Conservation (phyloP, 1,284 basidiomycete genomes). For the Fereydounia khargensis region DNA sequence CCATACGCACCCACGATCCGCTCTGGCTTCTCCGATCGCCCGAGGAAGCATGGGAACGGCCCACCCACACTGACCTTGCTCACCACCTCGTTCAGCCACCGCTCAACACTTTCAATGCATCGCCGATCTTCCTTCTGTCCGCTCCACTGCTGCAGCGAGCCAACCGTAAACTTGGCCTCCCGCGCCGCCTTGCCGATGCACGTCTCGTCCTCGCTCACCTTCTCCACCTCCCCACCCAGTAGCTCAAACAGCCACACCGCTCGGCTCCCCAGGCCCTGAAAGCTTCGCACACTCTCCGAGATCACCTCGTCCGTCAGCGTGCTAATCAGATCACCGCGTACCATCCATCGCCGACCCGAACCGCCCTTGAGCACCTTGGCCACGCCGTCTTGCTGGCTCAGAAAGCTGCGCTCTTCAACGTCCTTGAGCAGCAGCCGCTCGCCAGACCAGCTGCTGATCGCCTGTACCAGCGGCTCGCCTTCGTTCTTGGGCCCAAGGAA, state of each 20-base stretch:
- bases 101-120: constrained; percentile 75
- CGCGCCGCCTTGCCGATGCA: constrained; percentile 75
- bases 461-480: constrained; percentile 74
- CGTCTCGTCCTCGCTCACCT: constrained; percentile 63
- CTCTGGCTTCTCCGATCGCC: constrained; percentile 29
- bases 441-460: constrained; percentile 79
- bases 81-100: constrained; percentile 56
- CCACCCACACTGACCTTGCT: constrained; percentile 34
- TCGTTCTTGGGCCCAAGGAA: constrained; percentile 71
- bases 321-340: constrained; percentile 61
- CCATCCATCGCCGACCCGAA: constrained; percentile 59
- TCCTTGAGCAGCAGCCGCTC: constrained; percentile 74
- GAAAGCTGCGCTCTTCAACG: constrained; percentile 80
- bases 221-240: constrained; percentile 74
- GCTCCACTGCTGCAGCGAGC: constrained; percentile 88
- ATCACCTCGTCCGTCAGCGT: constrained; percentile 81
- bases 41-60: constrained; percentile 44
- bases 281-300: constrained; percentile 75
- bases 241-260: constrained; percentile 62
- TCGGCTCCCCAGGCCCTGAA: constrained; percentile 68
- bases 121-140: constrained; percentile 73
- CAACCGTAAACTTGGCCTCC: constrained; percentile 76
- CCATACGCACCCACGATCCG: constrained; percentile 39
- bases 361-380: constrained; percentile 81
- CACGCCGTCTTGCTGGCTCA: constrained; percentile 83